phyloP scores from a whole-genome alignment of 2,329 filamentous ascomycete species.

The Colletotrichum abscissum region DNA sequence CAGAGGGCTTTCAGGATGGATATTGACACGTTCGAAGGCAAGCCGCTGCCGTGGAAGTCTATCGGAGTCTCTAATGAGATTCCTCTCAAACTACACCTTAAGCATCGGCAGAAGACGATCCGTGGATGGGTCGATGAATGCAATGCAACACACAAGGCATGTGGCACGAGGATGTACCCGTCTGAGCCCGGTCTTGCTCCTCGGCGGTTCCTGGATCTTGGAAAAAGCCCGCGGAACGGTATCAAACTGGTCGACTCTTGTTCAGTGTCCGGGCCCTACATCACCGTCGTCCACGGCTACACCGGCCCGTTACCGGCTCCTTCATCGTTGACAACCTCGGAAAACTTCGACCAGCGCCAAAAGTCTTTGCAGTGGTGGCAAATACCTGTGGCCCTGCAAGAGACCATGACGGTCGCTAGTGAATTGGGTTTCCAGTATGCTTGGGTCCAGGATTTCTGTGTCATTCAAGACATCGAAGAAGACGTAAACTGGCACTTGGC shows the following conservation, averaged over 20 bases:
- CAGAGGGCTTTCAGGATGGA: neutral
- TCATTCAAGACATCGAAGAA: slow-evolving; percentile 2
- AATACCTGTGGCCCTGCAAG: slow-evolving; percentile 12
- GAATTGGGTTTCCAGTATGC: slow-evolving; percentile 2
- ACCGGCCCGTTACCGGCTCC: neutral
- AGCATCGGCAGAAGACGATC: slow-evolving; percentile 4
- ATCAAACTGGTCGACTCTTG: slow-evolving; percentile 1
- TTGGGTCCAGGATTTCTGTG: slow-evolving; percentile 9
- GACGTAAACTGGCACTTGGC: slow-evolving; percentile 13
- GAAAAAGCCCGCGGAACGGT: slow-evolving; percentile 10
- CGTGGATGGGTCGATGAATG: neutral
- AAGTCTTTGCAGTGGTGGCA: slow-evolving; percentile 12
- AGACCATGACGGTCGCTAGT: slow-evolving; percentile 1
- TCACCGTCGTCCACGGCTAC: neutral
- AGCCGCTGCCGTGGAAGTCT: slow-evolving; percentile 3
- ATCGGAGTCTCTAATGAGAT: neutral
- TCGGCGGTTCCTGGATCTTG: neutral
- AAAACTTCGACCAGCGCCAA: slow-evolving; percentile 5
- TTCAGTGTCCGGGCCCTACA: neutral
- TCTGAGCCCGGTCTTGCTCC: neutral
- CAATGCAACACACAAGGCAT: neutral
- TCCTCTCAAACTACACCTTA: neutral
- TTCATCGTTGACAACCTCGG: neutral
- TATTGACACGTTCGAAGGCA: neutral
- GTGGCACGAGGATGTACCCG: neutral